Conservation (phyloP, 164 flowering plant genomes). For the Warburgia ugandensis region DNA sequence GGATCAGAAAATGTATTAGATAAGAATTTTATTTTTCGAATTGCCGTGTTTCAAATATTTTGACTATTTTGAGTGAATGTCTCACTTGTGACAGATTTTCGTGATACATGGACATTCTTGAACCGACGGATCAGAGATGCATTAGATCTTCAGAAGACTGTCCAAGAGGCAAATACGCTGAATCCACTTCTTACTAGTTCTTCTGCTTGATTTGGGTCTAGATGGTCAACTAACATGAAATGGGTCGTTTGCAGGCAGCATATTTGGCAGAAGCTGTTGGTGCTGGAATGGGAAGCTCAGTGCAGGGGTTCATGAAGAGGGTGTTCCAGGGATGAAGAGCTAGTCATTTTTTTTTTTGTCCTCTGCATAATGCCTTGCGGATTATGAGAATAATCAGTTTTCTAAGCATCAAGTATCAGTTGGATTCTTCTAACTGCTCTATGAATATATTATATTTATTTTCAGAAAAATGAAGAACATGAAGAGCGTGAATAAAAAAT, state of each 20-base stretch:
- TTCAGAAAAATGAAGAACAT: too few relatives aligned
- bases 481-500: too few relatives aligned
- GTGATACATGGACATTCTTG: slow-evolving; percentile 85
- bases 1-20: not conserved
- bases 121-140: slow-evolving; percentile 68
- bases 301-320: slow-evolving; percentile 53
- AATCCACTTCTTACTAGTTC: not conserved
- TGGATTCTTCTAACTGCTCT: too few relatives aligned
- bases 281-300: slow-evolving; percentile 66
- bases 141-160: slow-evolving; percentile 67
- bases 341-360: too few relatives aligned
- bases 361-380: too few relatives aligned
- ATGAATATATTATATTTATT: too few relatives aligned
- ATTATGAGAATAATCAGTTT: too few relatives aligned
- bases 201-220: not conserved
- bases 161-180: slow-evolving; percentile 58
- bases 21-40: too few relatives aligned
- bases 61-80: not conserved
- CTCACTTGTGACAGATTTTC: slow-evolving; percentile 39
- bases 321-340: slow-evolving; percentile 34
- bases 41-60: not conserved
- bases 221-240: not conserved
- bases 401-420: too few relatives aligned
- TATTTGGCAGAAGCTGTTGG: slow-evolving; percentile 85
- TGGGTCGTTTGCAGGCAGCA: slow-evolving; percentile 40